Conservation (phyloP, 805 yeast species). For the Barnettozyma californica region DNA sequence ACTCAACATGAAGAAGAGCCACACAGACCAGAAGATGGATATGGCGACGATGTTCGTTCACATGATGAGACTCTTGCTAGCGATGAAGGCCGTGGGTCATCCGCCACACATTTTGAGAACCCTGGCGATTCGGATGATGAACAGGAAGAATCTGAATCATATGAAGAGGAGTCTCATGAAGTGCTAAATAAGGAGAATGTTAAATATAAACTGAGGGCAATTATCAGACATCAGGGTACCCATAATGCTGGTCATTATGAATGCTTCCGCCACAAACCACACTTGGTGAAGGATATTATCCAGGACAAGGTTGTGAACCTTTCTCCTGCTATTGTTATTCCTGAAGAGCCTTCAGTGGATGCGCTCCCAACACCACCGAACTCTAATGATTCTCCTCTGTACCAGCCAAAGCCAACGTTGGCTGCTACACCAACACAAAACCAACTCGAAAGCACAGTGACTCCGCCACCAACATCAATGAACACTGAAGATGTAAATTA, state of each 20-base stretch:
- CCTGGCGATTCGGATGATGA: constrained; percentile 18
- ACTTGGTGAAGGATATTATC: constrained; percentile 31
- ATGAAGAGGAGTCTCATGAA: constrained; percentile 22
- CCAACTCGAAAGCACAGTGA: background rate
- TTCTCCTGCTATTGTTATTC: constrained; percentile 25
- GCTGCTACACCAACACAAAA: constrained; percentile 4
- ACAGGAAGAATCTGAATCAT: constrained; percentile 22
- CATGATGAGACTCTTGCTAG: background rate
- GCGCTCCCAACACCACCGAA: background rate
- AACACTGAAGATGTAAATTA: constrained; percentile 13
- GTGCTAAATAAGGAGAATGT: constrained; percentile 27
- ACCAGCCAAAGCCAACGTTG: background rate
- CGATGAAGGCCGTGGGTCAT: background rate
- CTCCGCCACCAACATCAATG: constrained; percentile 16
- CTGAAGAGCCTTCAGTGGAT: constrained; percentile 5
- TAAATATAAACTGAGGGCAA: constrained; percentile 59
- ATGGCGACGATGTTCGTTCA: background rate
- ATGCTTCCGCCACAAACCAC: constrained; percentile 75
- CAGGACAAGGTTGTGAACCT: constrained; percentile 26
- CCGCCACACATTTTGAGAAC: constrained; percentile 11
- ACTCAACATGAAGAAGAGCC: constrained; percentile 19
- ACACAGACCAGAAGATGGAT: constrained; percentile 9
- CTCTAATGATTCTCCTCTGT: background rate
- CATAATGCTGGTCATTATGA: constrained; percentile 90
- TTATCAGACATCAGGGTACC: constrained; percentile 83